phyloP scores from a whole-genome alignment of 139 green algal species.

The Asterochloris erici region DNA sequence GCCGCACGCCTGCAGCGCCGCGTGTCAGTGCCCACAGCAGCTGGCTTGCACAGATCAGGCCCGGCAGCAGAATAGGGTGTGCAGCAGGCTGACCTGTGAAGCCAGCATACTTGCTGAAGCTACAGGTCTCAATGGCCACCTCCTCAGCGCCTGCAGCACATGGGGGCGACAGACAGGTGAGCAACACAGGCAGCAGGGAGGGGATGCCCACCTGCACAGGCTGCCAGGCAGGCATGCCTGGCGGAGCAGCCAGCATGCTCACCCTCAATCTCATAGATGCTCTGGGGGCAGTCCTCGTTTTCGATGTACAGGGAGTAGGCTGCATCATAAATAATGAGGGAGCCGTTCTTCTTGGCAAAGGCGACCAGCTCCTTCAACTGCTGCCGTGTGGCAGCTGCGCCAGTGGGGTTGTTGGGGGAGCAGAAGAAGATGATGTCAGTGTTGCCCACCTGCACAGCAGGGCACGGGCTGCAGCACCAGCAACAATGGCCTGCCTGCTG shows the following conservation, averaged over 20 bases:
- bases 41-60: too few species aligned
- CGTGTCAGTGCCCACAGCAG: too few species aligned
- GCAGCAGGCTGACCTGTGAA: slow-evolving; percentile 69
- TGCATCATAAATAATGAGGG: slow-evolving; percentile 96
- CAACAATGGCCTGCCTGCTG: not conserved
- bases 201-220: too few species aligned
- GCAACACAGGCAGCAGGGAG: too few species aligned
- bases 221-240: too few species aligned
- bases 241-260: not conserved
- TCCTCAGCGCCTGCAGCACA: slow-evolving; percentile 71
- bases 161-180: too few species aligned
- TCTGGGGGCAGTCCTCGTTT: slow-evolving; percentile 89
- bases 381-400: slow-evolving; percentile 84
- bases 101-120: slow-evolving; percentile 96
- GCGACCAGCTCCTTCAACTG: slow-evolving; percentile 91
- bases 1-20: slow-evolving; percentile 65
- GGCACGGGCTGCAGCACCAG: not conserved
- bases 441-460: slow-evolving; percentile 45
- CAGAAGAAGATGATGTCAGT: slow-evolving; percentile 99
- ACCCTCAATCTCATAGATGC: slow-evolving; percentile 96
- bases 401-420: slow-evolving; percentile 98
- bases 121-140: slow-evolving; percentile 91
- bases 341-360: slow-evolving; percentile 81
- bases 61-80: not conserved
- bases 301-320: slow-evolving; percentile 96